Base-by-base conservation (phyloP, 495 filamentous ascomycete genomes). In the Trichoderma asperelloides region DNA sequence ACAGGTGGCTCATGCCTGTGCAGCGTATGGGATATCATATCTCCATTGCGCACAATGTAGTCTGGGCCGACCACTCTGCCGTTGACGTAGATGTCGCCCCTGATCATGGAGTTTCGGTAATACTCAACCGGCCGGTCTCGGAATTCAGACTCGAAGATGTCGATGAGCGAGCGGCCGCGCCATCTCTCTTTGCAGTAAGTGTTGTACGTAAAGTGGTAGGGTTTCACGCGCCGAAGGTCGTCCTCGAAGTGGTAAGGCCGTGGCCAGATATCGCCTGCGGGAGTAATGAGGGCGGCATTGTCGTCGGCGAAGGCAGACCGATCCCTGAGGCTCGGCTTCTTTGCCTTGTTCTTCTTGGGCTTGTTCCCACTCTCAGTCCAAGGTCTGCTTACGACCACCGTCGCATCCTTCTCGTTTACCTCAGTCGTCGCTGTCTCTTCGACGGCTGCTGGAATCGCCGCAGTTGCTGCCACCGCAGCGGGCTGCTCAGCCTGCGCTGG, bases 1-100 rank as follows among this genome's bases (percentile, higher is more conserved):
- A 96, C 89, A 6, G 95, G 95, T 3, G 95, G 96, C 76, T 98
- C 95, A 74, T 98, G 95, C 43, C 95, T 91, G 75, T 98, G 95
- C 65, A 95, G 84, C 7, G 93, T 98, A 75, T 98, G 95, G 6
- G 90, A 92, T 51, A 98, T 88, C 51, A 96, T 80, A 68, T 97
- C 90, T 77, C 88, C 76, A 78, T 81, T 73, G 73, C 75, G 71
- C 55, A 81, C 69, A 33, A 80, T 66, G 63, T 84, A 76, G 16
- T 77, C 70, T 47, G 87, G 81, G 16, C 80, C 69, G 62, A 89
- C 74, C 45, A 70, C 75, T 73, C 91, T 87, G 39, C 90, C 90
- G 72, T 93, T 90, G 47, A 96, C 82, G 13, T 80, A 76, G 40
- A 97, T 88, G 63, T 82, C 82, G 62, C 94, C 95, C 1, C 79